A percentile compares a stretch with the other conserved stretches of the same genome.
Evolutionary conservation across 495 filamentous ascomycete species (phyloP).

Genomic region (Talaromyces proteolyticus): DNA sequence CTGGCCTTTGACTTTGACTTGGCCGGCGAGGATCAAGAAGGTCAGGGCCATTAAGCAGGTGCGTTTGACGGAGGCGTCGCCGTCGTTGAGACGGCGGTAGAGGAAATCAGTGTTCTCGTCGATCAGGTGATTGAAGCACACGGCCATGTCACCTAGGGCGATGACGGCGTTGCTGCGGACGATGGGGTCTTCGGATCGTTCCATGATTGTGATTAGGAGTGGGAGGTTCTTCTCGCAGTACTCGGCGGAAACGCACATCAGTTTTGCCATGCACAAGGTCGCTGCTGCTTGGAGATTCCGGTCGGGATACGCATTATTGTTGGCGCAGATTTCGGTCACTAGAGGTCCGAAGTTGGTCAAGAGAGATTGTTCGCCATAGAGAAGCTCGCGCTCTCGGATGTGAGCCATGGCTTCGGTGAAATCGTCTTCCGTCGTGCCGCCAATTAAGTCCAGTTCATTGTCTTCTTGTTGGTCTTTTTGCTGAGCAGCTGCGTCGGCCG

Average conservation of each 20-base stretch:
- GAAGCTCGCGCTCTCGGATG: slow-evolving; percentile 88
- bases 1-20: slow-evolving; percentile 99
- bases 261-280: slow-evolving; percentile 93
- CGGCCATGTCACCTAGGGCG: slow-evolving; percentile 96
- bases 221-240: slow-evolving; percentile 93
- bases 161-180: slow-evolving; percentile 95
- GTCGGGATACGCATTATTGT: slow-evolving; percentile 85
- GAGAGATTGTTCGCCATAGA: slow-evolving; percentile 81
- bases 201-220: slow-evolving; percentile 95
- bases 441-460: slow-evolving; percentile 93
- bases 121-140: slow-evolving; percentile 98
- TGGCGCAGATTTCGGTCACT: slow-evolving; percentile 87
- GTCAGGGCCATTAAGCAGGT: slow-evolving; percentile 99
- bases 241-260: slow-evolving; percentile 94
- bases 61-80: slow-evolving; percentile 84
- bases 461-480: slow-evolving; percentile 42
- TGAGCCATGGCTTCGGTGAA: slow-evolving; percentile 95
- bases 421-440: slow-evolving; percentile 96
- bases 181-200: slow-evolving; percentile 82
- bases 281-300: slow-evolving; percentile 85
- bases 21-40: slow-evolving; percentile 92
- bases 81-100: slow-evolving; percentile 86
- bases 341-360: slow-evolving; percentile 85
- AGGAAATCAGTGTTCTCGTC: slow-evolving; percentile 99
- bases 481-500: slow-evolving; percentile 39